phyloP scores from a whole-genome alignment of 2,329 filamentous ascomycete species.

The Bipolaris bicolor region DNA sequence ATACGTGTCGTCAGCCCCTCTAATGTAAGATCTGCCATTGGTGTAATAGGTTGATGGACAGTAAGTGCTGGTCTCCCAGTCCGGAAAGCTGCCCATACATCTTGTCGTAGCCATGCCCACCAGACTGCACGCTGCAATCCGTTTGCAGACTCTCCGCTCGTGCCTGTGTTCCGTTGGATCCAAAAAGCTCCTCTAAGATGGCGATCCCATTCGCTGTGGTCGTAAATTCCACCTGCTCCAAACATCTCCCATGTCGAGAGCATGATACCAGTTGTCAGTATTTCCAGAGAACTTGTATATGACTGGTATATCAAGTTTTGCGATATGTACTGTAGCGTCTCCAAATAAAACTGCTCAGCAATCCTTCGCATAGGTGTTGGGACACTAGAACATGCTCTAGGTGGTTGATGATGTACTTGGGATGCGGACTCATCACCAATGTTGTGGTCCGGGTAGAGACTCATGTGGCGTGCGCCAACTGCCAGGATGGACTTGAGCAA shows the following conservation, averaged over 20 bases:
- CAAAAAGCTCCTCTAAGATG: constrained; percentile 70
- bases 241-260: constrained; percentile 71
- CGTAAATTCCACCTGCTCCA: constrained; percentile 55
- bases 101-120: constrained; percentile 71
- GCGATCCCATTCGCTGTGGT: constrained; percentile 62
- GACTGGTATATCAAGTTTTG: constrained; percentile 63
- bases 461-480: constrained; percentile 59
- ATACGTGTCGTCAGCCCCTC: constrained; percentile 62
- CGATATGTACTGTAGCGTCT: constrained; percentile 66
- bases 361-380: constrained; percentile 43
- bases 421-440: constrained; percentile 29
- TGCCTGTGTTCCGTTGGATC: constrained; percentile 66
- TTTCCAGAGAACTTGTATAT: constrained; percentile 63
- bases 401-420: constrained; percentile 32
- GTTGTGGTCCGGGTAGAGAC: constrained; percentile 44
- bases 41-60: constrained; percentile 62
- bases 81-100: constrained; percentile 68
- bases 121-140: constrained; percentile 65
- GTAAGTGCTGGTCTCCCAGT: constrained; percentile 63
- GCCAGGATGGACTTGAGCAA: constrained; percentile 64
- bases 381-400: constrained; percentile 19
- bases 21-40: constrained; percentile 55
- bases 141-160: constrained; percentile 61
- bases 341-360: constrained; percentile 63
- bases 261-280: constrained; percentile 64